Base-by-base conservation (phyloP, 192 early-diverging fungal genomes). In the Bifiguratus adelaidae region DNA sequence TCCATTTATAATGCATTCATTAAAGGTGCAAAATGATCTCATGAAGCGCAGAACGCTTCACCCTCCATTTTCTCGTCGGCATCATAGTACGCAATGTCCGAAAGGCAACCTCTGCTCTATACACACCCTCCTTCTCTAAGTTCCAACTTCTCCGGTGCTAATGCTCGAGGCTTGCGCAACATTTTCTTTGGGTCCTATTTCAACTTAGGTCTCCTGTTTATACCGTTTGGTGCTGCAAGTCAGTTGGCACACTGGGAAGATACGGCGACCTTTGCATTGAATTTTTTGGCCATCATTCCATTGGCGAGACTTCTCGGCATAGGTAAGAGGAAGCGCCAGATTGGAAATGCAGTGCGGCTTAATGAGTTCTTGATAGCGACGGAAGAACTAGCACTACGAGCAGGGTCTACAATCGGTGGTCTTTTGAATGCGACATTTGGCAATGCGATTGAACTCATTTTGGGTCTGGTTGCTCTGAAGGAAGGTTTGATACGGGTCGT, bases 251-350 rank as follows among this genome's bases (percentile, higher is more conserved):
- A 15, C 32, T 34, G 32, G 32, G 32, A 34, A 34, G 79, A 82
- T 29, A 71, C 75, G 26, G 54, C 75, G 7, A 58, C 77, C 1
- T 97, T 97, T 52, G 41, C 73, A 16, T 68, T 92, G 37, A 97
- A 95, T 73, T 92, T 94, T 40, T 74, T 89, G 22, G 91, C 87
- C 5, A 88, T 95, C 35, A 62, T 97, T 16, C 89, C 91, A 19
- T 64, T 97, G 29, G 91, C 95, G 19, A 90, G 92, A 51, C 57
- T 64, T 2, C 40, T 64, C 4, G 61, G 55, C 24, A 50, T 58
- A 7, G 50, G 61, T 64, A 49, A 54, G 27, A 28, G 25, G 22
- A 18, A 4, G 1, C 32, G 11, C 11, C 11, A 15, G 32, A 34
- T 34, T 15, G 32, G 32, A 34, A 1, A 15, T 11, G 32, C 15